These are phyloP conservation scores for Backusella parvicylindrica DNA, from an alignment of 192 early-diverging fungal species.

Conservation along the genomic window DNA sequence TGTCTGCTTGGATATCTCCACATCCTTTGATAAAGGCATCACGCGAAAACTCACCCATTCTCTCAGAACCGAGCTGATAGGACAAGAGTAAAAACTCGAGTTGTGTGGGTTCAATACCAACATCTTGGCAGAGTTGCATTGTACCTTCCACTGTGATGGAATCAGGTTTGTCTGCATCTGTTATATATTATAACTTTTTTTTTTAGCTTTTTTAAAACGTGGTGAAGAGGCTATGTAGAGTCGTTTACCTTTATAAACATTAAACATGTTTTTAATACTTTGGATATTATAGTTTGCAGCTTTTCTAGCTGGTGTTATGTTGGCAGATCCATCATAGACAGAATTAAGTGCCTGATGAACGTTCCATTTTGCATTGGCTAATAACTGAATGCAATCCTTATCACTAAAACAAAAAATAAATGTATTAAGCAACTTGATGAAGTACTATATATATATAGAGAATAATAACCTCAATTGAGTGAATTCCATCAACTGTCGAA, in stretches of 20 bases:
- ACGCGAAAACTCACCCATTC: conserved; percentile 73
- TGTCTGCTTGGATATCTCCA: conserved; percentile 64
- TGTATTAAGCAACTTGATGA: background rate
- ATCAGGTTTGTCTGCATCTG: conserved; percentile 55
- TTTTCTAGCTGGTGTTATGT: background rate
- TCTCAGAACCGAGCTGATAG: conserved; percentile 61
- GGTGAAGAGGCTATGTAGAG: background rate
- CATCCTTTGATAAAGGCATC: conserved; percentile 74
- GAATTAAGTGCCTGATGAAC: conserved; percentile 61
- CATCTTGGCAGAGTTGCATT: conserved; percentile 61
- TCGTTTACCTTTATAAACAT: conserved; percentile 71
- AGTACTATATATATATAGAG: too few relatives aligned
- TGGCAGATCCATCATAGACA: conserved; percentile 45
- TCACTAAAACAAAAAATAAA: conserved; percentile 44
- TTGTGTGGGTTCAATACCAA: conserved; percentile 71
- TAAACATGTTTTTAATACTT: conserved; percentile 56
- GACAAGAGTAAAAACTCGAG: conserved; percentile 70
- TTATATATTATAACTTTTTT: conserved; percentile 3
- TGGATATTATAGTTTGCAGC: background rate
- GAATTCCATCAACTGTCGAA: background rate
- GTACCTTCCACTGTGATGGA: conserved; percentile 72
- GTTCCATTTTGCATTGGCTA: conserved; percentile 64
- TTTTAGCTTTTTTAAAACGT: background rate
- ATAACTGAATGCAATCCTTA: conserved; percentile 43
- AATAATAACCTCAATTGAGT: conserved; percentile 6